A percentile compares a stretch with the other conserved stretches of the same genome.
Conservation (phyloP, 169 alveolate genomes). For the Plasmodium vivax region DNA sequence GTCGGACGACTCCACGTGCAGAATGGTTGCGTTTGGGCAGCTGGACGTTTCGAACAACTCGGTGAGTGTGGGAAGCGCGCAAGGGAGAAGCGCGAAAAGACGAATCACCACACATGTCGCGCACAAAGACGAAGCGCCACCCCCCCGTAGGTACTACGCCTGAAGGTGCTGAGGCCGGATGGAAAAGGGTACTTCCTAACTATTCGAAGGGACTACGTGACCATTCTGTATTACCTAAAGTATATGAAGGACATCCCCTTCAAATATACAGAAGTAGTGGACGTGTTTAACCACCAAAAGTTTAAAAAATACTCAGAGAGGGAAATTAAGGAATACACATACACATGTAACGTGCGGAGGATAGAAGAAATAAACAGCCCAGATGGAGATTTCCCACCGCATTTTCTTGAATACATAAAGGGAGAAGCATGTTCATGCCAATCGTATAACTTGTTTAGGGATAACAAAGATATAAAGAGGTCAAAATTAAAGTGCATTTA, state of each 20-base stretch:
- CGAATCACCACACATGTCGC: no score
- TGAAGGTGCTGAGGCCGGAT: conserved; percentile 37
- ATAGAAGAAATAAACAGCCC: conserved; percentile 37
- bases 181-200: conserved; percentile 71
- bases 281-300: conserved; percentile 42
- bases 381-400: conserved; percentile 43
- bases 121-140: neutral
- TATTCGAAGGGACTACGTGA: conserved; percentile 70
- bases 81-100: neutral
- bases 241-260: conserved; percentile 66
- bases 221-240: conserved; percentile 38
- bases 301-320: conserved; percentile 15
- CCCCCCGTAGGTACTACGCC: conserved; percentile 28
- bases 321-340: conserved; percentile 10
- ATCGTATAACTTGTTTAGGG: conserved; percentile 37
- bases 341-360: conserved; percentile 22
- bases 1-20: conserved; percentile 63
- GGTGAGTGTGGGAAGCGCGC: conserved; percentile 8
- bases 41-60: conserved; percentile 72
- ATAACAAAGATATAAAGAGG: conserved; percentile 50
- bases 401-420: conserved; percentile 54
- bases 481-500: conserved; percentile 46
- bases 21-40: conserved; percentile 34
- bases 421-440: conserved; percentile 66
- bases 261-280: conserved; percentile 61